Conservation (phyloP, 306 rosid genomes). For the Gastrolobium bilobum region DNA sequence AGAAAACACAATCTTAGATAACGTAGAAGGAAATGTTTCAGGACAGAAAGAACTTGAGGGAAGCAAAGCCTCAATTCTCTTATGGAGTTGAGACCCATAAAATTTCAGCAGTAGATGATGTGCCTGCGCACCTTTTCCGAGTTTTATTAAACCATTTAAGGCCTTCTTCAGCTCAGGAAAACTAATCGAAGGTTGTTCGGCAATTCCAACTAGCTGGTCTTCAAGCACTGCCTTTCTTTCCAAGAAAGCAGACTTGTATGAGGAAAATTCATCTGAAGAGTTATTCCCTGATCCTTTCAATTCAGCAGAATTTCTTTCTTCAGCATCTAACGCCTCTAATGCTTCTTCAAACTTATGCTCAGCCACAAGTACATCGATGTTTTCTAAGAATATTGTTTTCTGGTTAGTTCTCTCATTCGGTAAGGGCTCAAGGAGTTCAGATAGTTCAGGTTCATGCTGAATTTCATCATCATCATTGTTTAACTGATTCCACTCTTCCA, state of each 20-base stretch:
- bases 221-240: conserved; percentile 80
- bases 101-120: conserved; percentile 78
- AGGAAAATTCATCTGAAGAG: conserved; percentile 63
- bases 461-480: conserved; percentile 54
- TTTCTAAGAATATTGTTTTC: conserved; percentile 69
- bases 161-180: conserved; percentile 75
- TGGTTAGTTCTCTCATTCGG: conserved; percentile 57
- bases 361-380: conserved; percentile 79
- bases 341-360: conserved; percentile 95
- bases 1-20: conserved; percentile 86
- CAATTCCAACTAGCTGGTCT: conserved; percentile 68
- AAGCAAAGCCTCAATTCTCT: conserved; percentile 72
- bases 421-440: conserved; percentile 68
- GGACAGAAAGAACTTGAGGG: conserved; percentile 92
- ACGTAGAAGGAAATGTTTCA: conserved; percentile 78
- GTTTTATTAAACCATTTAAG: conserved; percentile 75
- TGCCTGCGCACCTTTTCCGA: conserved; percentile 89
- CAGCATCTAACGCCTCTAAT: conserved; percentile 85
- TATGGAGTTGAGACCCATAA: conserved; percentile 76
- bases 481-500: conserved; percentile 81
- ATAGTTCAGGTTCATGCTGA: conserved; percentile 56
- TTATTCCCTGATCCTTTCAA: conserved; percentile 69
- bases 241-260: conserved; percentile 68
- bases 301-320: conserved; percentile 75
- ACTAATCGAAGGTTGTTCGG: conserved; percentile 76